These are phyloP conservation scores for Coprinopsis strossmayeri DNA, from an alignment of 768 basidiomycete genomes.

Conservation along the genomic window DNA sequence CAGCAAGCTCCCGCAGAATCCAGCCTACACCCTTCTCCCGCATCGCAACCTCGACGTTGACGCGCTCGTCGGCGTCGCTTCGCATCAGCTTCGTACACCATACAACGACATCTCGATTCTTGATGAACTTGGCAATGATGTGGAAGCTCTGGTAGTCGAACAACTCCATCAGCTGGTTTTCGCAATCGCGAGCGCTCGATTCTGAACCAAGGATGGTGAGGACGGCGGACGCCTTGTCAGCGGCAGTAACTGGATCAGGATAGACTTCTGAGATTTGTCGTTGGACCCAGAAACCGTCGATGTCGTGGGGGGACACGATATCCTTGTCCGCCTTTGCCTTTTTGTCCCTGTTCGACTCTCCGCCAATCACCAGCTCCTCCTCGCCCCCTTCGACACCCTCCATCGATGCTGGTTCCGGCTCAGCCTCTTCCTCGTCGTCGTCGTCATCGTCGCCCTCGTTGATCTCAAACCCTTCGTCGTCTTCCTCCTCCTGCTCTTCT, in stretches of 20 bases:
- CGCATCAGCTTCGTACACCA: constrained; percentile 98
- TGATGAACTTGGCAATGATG: constrained; percentile 82
- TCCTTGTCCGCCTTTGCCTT: constrained; percentile 60
- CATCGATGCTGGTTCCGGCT: constrained; percentile 27
- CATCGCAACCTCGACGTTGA: constrained; percentile 97
- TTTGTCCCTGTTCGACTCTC: constrained; percentile 46
- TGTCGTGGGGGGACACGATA: constrained; percentile 78
- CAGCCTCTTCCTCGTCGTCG: constrained; percentile 50
- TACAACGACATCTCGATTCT: constrained; percentile 92
- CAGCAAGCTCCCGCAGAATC: constrained; percentile 85
- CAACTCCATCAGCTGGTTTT: constrained; percentile 71
- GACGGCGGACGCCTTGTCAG: constrained; percentile 83
- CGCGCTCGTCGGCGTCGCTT: constrained; percentile 78
- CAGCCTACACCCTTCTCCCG: constrained; percentile 94
- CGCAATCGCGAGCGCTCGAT: constrained; percentile 14
- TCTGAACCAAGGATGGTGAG: constrained; percentile 34
- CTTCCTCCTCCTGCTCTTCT: constrained; percentile 92
- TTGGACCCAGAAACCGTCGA: constrained; percentile 99
- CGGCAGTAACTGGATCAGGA: constrained; percentile 89
- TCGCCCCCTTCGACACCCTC: constrained; percentile 39
- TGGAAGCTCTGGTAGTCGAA: constrained; percentile 93
- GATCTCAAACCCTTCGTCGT: constrained; percentile 85
- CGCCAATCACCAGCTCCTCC: constrained; percentile 77
- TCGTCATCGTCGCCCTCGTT: constrained; percentile 77
- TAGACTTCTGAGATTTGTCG: constrained; percentile 88